Conservation (phyloP, 768 basidiomycete genomes). For the Lyophyllum semitale region DNA sequence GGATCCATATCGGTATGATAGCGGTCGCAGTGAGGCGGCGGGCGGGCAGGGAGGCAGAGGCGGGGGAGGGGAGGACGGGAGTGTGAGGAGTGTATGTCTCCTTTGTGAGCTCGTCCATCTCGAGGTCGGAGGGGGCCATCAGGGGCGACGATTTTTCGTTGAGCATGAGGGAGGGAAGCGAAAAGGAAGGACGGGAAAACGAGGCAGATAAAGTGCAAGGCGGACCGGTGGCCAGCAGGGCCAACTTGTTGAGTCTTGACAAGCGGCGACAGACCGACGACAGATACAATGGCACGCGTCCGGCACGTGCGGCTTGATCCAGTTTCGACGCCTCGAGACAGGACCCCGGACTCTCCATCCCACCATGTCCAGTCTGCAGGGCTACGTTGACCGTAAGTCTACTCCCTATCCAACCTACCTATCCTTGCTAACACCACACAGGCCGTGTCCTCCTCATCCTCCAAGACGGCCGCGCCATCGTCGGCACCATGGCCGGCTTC, state of each 20-base stretch:
- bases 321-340: background rate
- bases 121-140: constrained; percentile 11
- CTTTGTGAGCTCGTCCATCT: constrained; percentile 10
- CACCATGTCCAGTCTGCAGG: constrained; percentile 85
- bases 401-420: background rate
- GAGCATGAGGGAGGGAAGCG: constrained; percentile 9
- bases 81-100: background rate
- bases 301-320: background rate
- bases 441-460: constrained; percentile 92
- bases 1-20: constrained; percentile 93
- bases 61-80: constrained; percentile 21
- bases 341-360: background rate
- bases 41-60: constrained; percentile 41
- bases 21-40: constrained; percentile 61
- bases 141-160: background rate
- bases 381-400: constrained; percentile 83
- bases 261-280: background rate
- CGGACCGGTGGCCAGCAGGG: too few relatives aligned
- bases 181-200: background rate
- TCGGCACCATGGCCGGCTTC: constrained; percentile 88
- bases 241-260: too few relatives aligned
- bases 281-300: background rate
- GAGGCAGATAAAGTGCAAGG: too few relatives aligned
- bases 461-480: constrained; percentile 94
- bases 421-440: constrained; percentile 26